Percentiles rank a stretch among this genome's conserved stretches.
phyloP scores from a whole-genome alignment of 1,139 yeast genomes.

The Nakaseomyces delphensis region DNA sequence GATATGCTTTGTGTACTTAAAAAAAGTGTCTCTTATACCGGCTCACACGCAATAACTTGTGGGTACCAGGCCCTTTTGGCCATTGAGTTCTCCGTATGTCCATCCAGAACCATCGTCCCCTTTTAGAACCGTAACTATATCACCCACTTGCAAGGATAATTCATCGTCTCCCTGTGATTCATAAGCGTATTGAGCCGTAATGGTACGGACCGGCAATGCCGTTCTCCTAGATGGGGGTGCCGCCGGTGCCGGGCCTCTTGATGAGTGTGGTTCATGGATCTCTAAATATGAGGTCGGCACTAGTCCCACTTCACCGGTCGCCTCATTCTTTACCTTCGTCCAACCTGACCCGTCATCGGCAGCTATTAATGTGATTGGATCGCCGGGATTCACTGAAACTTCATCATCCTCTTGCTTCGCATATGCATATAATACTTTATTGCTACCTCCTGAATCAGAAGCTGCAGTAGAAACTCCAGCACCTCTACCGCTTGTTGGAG shows the following conservation, averaged over 20 bases:
- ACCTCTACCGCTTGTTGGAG: constrained; percentile 1
- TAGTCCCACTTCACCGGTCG: constrained; percentile 50
- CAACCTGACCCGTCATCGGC: constrained; percentile 92
- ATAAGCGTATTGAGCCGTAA: constrained; percentile 74
- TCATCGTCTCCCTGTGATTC: constrained; percentile 80
- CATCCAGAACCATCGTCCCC: constrained; percentile 89
- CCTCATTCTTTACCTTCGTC: constrained; percentile 47
- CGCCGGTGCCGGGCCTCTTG: constrained; percentile 41
- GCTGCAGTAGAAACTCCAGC: neutral
- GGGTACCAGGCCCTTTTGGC: constrained; percentile 70
- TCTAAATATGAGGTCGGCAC: constrained; percentile 85
- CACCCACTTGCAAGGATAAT: constrained; percentile 63
- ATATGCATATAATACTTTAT: constrained; percentile 60
- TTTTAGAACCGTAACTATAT: constrained; percentile 56
- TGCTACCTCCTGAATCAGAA: constrained; percentile 21
- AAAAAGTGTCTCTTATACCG: neutral
- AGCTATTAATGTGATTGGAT: constrained; percentile 47
- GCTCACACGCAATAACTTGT: constrained; percentile 46
- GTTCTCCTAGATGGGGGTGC: constrained; percentile 84
- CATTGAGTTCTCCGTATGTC: constrained; percentile 86
- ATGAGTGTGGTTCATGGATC: constrained; percentile 28
- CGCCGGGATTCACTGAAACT: constrained; percentile 52
- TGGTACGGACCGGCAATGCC: constrained; percentile 29
- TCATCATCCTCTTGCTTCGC: constrained; percentile 72
- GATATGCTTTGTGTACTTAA: neutral